Conservation (phyloP, 2,329 filamentous ascomycete species). For the Colletotrichum euphorbiae region DNA sequence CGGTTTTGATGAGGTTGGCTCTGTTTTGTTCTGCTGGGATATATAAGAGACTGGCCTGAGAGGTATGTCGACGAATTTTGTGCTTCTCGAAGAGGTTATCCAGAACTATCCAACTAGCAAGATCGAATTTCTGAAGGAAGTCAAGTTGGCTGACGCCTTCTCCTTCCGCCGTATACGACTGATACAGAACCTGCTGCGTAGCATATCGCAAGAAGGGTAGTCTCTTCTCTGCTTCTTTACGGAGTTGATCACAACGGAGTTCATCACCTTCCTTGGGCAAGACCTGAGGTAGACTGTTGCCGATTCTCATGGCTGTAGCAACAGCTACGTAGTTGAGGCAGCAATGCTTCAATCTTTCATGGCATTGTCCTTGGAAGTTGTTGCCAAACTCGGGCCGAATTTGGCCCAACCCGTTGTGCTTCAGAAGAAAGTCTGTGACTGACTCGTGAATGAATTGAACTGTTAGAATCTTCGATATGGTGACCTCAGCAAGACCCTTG, state of each 20-base stretch:
- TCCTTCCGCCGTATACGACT: accelerated
- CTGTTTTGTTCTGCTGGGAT: not conserved
- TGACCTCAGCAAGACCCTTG: conserved; percentile 59
- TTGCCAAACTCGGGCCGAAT: not conserved
- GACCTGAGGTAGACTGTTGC: accelerated
- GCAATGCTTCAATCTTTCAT: not conserved
- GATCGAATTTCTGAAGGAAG: not conserved
- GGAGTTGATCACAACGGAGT: accelerated
- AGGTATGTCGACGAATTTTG: not conserved
- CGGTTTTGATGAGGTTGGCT: not conserved
- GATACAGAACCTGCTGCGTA: not conserved
- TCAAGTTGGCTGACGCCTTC: not conserved
- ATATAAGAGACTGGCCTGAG: accelerated
- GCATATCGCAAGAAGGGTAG: not conserved
- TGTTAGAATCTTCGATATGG: conserved; percentile 43
- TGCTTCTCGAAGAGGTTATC: not conserved
- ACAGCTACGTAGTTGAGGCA: not conserved
- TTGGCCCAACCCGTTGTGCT: conserved; percentile 45
- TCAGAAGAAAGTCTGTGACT: conserved; percentile 55
- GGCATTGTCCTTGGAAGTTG: not conserved
- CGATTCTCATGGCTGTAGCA: not conserved
- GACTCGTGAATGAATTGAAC: conserved; percentile 64
- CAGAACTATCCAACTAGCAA: not conserved
- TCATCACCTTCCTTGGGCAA: accelerated
- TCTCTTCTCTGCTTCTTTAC: not conserved